Evolutionary conservation across 2,329 filamentous ascomycete species (phyloP).

Genomic region (Penicillium sp.): DNA sequence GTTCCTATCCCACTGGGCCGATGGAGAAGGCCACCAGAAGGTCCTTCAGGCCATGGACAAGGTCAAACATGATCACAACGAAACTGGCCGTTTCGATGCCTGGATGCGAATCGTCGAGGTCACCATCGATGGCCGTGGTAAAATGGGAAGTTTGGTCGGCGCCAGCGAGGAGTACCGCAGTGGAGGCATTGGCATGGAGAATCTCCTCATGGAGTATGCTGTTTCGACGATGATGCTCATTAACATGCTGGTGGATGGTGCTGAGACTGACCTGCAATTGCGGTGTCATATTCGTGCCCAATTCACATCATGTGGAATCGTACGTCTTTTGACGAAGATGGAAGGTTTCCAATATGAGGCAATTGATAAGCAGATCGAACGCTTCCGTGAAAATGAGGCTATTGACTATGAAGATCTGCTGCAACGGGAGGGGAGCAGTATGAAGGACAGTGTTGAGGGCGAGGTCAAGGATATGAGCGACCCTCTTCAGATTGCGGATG

Average conservation of each 20-base stretch:
- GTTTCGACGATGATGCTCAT: slow-evolving; percentile 91
- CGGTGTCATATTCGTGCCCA: slow-evolving; percentile 93
- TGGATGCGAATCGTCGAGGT: slow-evolving; percentile 99
- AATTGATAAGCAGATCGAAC: slow-evolving; percentile 96
- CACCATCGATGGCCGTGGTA: slow-evolving; percentile 92
- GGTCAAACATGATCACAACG: slow-evolving; percentile 81
- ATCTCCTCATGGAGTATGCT: slow-evolving; percentile 97
- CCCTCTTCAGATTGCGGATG: slow-evolving; percentile 88
- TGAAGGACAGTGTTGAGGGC: slow-evolving; percentile 81
- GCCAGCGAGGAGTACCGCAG: slow-evolving; percentile 95
- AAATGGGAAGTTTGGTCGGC: slow-evolving; percentile 97
- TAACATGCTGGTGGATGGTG: slow-evolving; percentile 94
- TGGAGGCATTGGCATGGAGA: slow-evolving; percentile 97
- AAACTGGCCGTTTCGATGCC: slow-evolving; percentile 93
- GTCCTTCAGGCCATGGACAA: slow-evolving; percentile 91
- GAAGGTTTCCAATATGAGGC: slow-evolving; percentile 97
- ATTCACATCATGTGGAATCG: slow-evolving; percentile 93
- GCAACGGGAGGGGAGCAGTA: slow-evolving; percentile 84
- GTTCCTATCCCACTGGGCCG: slow-evolving; percentile 92
- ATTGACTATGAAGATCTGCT: slow-evolving; percentile 98
- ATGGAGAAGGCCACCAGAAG: slow-evolving; percentile 85
- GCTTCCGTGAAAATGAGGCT: slow-evolving; percentile 88
- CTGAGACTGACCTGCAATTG: slow-evolving; percentile 83
- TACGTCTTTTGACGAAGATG: slow-evolving; percentile 93
- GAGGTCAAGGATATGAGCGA: slow-evolving; percentile 92